Evolutionary conservation across 2,329 filamentous ascomycete genomes (phyloP).

Genomic region (Botrytis squamosa): DNA sequence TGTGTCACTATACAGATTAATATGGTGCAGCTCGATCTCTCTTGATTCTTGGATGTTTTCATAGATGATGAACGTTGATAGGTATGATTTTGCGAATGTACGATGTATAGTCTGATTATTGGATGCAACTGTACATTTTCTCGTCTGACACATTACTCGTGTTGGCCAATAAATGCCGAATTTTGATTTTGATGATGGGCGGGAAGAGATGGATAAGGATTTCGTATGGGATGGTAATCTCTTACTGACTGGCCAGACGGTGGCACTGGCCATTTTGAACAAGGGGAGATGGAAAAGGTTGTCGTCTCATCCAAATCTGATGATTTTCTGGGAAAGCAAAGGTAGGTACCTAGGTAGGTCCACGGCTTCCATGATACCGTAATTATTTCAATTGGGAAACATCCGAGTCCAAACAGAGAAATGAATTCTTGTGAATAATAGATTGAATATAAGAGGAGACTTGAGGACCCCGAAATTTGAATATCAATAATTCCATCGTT

Average conservation of each 20-base stretch:
- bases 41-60: neutral
- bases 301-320: constrained; percentile 4
- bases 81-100: neutral
- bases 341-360: neutral
- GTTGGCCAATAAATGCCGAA: constrained; percentile 2
- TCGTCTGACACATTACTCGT: constrained; percentile 14
- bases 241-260: neutral
- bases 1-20: constrained; percentile 15
- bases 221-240: constrained; percentile 1
- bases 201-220: neutral
- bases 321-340: neutral
- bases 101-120: neutral
- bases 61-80: neutral
- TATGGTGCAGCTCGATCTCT: constrained; percentile 6
- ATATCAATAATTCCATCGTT: neutral
- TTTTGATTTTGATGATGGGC: neutral
- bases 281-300: neutral
- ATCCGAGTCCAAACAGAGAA: neutral
- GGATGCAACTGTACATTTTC: neutral
- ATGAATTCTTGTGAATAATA: constrained; percentile 4
- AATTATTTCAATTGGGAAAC: neutral
- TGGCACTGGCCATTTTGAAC: neutral
- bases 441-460: constrained; percentile 5
- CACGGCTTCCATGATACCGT: neutral
- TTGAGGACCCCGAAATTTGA: neutral